These are phyloP conservation scores for Cladosporium phlei DNA, from an alignment of 2,329 filamentous ascomycete species.

Conservation along the genomic window DNA sequence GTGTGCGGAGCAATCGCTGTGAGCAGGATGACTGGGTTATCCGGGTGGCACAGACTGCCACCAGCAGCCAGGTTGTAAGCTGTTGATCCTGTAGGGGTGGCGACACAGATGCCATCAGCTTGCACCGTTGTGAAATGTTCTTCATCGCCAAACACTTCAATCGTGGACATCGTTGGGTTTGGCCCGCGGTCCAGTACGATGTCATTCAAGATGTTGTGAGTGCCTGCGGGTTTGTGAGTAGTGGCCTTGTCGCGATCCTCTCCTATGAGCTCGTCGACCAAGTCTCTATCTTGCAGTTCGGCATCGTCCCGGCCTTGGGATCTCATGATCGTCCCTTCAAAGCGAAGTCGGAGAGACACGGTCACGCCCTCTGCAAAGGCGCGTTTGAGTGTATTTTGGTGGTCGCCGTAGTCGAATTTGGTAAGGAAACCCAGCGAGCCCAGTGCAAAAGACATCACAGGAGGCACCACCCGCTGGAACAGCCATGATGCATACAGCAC, in stretches of 20 bases:
- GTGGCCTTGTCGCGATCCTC: slow-evolving; percentile 77
- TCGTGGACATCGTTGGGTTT: slow-evolving; percentile 87
- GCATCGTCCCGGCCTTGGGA: slow-evolving; percentile 49
- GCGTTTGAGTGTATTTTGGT: slow-evolving; percentile 61
- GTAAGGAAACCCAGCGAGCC: slow-evolving; percentile 93
- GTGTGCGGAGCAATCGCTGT: slow-evolving; percentile 95
- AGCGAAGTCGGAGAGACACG: slow-evolving; percentile 79
- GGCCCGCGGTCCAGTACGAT: slow-evolving; percentile 94
- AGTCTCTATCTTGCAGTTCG: slow-evolving; percentile 50
- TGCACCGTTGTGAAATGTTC: slow-evolving; percentile 92
- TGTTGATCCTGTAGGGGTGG: slow-evolving; percentile 89
- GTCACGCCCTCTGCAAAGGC: slow-evolving; percentile 81
- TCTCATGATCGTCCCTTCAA: slow-evolving; percentile 92
- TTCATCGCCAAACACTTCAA: slow-evolving; percentile 89
- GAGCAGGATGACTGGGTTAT: slow-evolving; percentile 92
- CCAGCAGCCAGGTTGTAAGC: slow-evolving; percentile 94
- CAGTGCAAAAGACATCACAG: slow-evolving; percentile 83
- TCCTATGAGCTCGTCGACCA: slow-evolving; percentile 86
- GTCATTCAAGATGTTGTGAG: slow-evolving; percentile 90
- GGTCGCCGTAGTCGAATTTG: slow-evolving; percentile 86
- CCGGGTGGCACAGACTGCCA: slow-evolving; percentile 90
- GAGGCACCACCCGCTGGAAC: slow-evolving; percentile 91
- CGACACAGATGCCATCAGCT: slow-evolving; percentile 88
- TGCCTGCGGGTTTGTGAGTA: slow-evolving; percentile 79
- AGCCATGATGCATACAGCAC: slow-evolving; percentile 95